Evolutionary conservation across 768 basidiomycete species (phyloP).

Genomic region (Botryobasidium botryosum): DNA sequence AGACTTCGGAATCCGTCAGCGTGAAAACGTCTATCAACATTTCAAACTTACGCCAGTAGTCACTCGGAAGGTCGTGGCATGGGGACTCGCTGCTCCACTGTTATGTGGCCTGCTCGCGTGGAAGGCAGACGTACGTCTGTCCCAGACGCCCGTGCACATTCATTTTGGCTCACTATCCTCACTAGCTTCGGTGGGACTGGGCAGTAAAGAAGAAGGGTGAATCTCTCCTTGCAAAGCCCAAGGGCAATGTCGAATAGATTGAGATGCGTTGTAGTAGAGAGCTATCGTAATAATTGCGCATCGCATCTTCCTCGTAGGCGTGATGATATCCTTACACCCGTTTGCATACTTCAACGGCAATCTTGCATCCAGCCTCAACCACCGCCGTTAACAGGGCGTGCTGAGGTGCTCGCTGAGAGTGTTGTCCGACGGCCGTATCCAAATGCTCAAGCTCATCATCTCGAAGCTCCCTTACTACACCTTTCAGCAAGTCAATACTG

Average conservation of each 20-base stretch:
- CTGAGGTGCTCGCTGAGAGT: conserved; percentile 78
- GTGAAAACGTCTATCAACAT: conserved; percentile 67
- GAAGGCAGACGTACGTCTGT: conserved; percentile 17
- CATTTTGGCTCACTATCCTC: neutral
- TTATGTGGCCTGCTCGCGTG: conserved; percentile 13
- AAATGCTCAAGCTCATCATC: conserved; percentile 94
- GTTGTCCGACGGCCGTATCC: conserved; percentile 74
- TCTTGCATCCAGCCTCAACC: conserved; percentile 71
- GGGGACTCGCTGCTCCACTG: conserved; percentile 50
- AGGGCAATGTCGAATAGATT: conserved; percentile 7
- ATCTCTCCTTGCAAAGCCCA: conserved; percentile 19
- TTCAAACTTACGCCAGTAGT: conserved; percentile 66
- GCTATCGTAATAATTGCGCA: neutral
- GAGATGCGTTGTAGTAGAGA: conserved; percentile 10
- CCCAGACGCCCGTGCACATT: too few species aligned
- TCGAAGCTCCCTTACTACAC: conserved; percentile 65
- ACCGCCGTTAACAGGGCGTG: conserved; percentile 79
- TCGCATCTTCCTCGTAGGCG: neutral
- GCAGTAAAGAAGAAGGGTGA: conserved; percentile 31
- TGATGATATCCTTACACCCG: conserved; percentile 31
- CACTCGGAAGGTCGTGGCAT: conserved; percentile 37
- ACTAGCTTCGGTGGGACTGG: conserved; percentile 25
- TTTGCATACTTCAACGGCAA: conserved; percentile 82
- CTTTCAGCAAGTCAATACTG: conserved; percentile 55
- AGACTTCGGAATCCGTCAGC: conserved; percentile 27